phyloP scores from a whole-genome alignment of 495 filamentous ascomycete genomes.

The Tuber umbilicatum region DNA sequence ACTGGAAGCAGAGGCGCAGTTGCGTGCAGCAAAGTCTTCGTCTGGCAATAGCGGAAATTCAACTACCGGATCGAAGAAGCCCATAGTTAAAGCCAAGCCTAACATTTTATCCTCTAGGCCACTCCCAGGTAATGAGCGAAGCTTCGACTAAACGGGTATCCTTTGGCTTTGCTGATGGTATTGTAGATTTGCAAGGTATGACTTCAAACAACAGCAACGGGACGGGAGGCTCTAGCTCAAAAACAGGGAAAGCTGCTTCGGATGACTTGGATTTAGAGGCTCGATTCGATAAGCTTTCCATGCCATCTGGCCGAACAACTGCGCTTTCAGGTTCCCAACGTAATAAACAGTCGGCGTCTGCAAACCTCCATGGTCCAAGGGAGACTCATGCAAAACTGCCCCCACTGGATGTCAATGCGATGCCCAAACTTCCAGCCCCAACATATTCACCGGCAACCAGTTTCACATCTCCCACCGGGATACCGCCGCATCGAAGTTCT shows the following conservation, averaged over 20 bases:
- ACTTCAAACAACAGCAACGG: not conserved
- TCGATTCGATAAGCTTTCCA: slow-evolving; percentile 26
- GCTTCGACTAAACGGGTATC: not conserved
- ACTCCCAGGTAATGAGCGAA: slow-evolving; percentile 5
- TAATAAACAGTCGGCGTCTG: not conserved
- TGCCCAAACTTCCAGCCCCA: slow-evolving; percentile 39
- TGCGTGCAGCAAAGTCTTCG: slow-evolving; percentile 11
- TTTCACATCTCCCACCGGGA: slow-evolving; percentile 25
- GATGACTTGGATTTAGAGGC: slow-evolving; percentile 23
- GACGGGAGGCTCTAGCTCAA: slow-evolving; percentile 7
- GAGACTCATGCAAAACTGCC: slow-evolving; percentile 30
- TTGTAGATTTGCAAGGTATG: slow-evolving; percentile 14
- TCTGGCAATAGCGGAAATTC: slow-evolving; percentile 2
- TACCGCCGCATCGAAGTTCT: slow-evolving; percentile 29
- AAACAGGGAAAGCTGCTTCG: slow-evolving; percentile 7
- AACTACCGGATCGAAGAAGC: slow-evolving; percentile 16
- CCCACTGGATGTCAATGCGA: slow-evolving; percentile 26
- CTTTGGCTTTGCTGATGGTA: slow-evolving; percentile 18
- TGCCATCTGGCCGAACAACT: slow-evolving; percentile 12
- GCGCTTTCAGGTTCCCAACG: slow-evolving; percentile 7
- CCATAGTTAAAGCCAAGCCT: slow-evolving; percentile 32
- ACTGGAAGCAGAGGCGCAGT: slow-evolving; percentile 21
- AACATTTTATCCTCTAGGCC: slow-evolving; percentile 25
- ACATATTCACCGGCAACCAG: slow-evolving; percentile 40
- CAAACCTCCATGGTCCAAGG: slow-evolving; percentile 16